Base-by-base conservation (phyloP, 2,329 filamentous ascomycete genomes). In the Aspergillus awamori region DNA sequence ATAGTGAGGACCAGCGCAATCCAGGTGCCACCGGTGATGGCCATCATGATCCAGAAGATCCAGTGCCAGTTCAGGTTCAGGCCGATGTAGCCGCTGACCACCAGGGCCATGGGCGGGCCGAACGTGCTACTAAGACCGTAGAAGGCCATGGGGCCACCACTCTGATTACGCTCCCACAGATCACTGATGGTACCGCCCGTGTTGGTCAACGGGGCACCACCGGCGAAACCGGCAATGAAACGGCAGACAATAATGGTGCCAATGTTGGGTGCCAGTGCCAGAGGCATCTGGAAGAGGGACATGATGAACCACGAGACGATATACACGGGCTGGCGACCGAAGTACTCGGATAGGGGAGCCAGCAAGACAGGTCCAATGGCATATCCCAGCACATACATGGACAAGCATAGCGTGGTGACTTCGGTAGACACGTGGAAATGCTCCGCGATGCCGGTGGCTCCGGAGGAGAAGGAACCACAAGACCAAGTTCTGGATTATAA, bases 41-140 rank as follows among this genome's bases (percentile, higher is more conserved):
- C 82, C 63, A 87, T 78, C 60, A 86, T 81, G 28, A 86, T 81
- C 84, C 85, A 88, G 69, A 88, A 86, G 58, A 83, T 83, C 84
- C 84, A 86, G 22, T 80, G 76, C 58, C 57, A 63, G 13, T 57
- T 39, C 8, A 63, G 61, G 22, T 64, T 22, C 1, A 64, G 60
- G 0, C 63, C 73, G 22, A 78, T 71, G 55, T 76, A 78, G 1
- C 75, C 74, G 10, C 68, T 73, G 10, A 78, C 62, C 1, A 76
- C 70, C 1, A 77, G 64, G 0, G 74, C 74, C 59, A 73, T 72
- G 0, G 74, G 74, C 2, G 74, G 74, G 7, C 74, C 73, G 39
- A 76, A 75, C 0, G 74, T 76, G 30, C 72, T 75, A 39, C 69
- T 75, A 4, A 76, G 62, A 1, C 74, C 73, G 52, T 76, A 77